Evolutionary conservation across 805 yeast genomes (phyloP).

Genomic region (Wickerhamomyces hampshirensis): DNA sequence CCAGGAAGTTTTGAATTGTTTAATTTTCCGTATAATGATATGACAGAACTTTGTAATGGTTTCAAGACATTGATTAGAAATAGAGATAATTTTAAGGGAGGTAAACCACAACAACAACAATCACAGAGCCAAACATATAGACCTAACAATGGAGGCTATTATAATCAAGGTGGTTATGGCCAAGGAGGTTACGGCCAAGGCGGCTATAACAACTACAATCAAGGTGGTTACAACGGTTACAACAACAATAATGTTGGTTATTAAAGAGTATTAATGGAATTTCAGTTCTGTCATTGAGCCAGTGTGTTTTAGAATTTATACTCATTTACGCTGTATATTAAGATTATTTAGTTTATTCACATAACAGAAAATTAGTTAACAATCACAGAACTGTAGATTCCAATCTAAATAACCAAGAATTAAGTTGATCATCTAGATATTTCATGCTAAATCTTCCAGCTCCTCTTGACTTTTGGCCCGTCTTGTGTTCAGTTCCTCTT

Average conservation of each 20-base stretch:
- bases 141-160: constrained; percentile 23
- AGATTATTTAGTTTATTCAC: no score
- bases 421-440: no score
- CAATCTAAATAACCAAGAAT: no score
- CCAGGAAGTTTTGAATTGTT: constrained; percentile 81
- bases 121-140: no score
- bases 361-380: no score
- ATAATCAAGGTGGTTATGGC: constrained; percentile 19
- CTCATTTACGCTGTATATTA: no score
- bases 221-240: constrained; percentile 11
- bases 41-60: constrained; percentile 86
- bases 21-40: constrained; percentile 83
- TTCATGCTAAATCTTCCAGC: constrained; percentile 21
- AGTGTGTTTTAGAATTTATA: no score
- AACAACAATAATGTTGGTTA: constrained; percentile 9
- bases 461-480: constrained; percentile 14
- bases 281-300: no score
- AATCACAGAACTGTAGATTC: no score
- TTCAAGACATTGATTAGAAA: constrained; percentile 63
- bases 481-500: constrained; percentile 10
- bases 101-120: constrained; percentile 26
- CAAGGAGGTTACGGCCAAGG: constrained; percentile 17
- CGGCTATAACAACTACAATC: constrained; percentile 17
- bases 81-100: constrained; percentile 5
- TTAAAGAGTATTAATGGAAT: no score